Evolutionary conservation across 2,329 filamentous ascomycete species (phyloP), one percentile per base, ranked within the genome.

Genomic region (Blastomyces silverae): DNA sequence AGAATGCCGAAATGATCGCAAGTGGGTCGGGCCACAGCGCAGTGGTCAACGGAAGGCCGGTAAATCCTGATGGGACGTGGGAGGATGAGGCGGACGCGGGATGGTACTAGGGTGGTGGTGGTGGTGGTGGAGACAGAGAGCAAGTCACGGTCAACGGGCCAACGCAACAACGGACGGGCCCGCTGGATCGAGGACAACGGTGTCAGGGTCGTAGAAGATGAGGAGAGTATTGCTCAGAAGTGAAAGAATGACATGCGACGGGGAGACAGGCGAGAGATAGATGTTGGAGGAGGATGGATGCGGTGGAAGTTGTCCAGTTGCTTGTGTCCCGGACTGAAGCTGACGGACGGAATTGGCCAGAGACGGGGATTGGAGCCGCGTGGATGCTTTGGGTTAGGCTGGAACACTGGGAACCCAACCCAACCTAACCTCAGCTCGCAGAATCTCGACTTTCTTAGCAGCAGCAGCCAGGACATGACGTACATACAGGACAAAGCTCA

Each of bases 301-400:
- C 8, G 1, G 53, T 37, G 28, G 53, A 67, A 58, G 61, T 64
- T 66, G 64, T 64, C n/a, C n/a, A n/a, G 67, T 66, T 61, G 65
- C 68, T 66, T 66, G 65, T 66, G 65, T 67, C 67, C 31, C 31
- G 4, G 31, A 1, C 31, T 34, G 31, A 69, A 70, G 66, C 68
- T 28, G 52, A 10, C 13, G 31, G 28, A 25, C 13, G 25, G 22
- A 34, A 20, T 25, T 31, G 52, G n/a, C n/a, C n/a, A n/a, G n/a
- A n/a, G n/a, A 31, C 20, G 3, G 6, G 22, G 22, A 52, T 25
- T n/a, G 53, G 25, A 20, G 28, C 28, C 31, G 25, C 52, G 11
- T 37, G 28, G 53, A 34, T 57, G 53, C 53, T 57, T 57, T 57
- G 53, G 53, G 53, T 57, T 57, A 34, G 50, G 50, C 50, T 28